Evolutionary conservation across 1,139 yeast genomes (phyloP), one percentile per base, ranked within the genome.

Genomic region (Magnusiomyces sp.): DNA sequence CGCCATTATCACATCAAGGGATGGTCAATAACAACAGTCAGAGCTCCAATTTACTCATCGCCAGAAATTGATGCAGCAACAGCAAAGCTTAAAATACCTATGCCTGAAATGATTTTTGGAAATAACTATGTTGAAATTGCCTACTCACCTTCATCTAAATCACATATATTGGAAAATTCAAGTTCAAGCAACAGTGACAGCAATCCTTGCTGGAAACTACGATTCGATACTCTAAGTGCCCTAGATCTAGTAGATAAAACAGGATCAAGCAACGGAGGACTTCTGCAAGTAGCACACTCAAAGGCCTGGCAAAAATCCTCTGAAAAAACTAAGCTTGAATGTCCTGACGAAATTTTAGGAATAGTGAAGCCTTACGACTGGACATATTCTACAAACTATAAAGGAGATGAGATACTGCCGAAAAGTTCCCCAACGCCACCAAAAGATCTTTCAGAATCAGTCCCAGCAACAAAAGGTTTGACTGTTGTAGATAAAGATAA

Each of bases 71-170:
- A 89, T 53, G 69, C 69, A 10, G 75, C 83, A 58, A 83, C 80
- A 53, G 78, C 75, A 5, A 65, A 76, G 50, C 74, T 83, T 52
- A 80, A 80, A 10, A 79, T 92, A 57, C 95, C 97, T 0, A 69
- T 92, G 48, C 99, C 99, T 0, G 99, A 92, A 63, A 92, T 92
- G 98, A 89, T 92, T 14, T 92, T 92, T 69, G 97, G 97, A n/a
- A 81, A 86, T 58, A 90, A 86, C 63, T 67, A 69, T 53, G 81
- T 89, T 31, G 45, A 42, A 23, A 17, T 42, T 14, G 17, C 45
- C 5, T 42, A 42, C 38, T n/a, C 14, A 2, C 40, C 40, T 9
- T 5, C n/a, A 73, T 46, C 16, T 36, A 57, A 23, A 23, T 23
- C 29, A 5, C 29, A 23, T 7, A 23, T 23, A 23, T 23, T 7